Conservation (phyloP, 139 green algal genomes). For the Volvox africanus region DNA sequence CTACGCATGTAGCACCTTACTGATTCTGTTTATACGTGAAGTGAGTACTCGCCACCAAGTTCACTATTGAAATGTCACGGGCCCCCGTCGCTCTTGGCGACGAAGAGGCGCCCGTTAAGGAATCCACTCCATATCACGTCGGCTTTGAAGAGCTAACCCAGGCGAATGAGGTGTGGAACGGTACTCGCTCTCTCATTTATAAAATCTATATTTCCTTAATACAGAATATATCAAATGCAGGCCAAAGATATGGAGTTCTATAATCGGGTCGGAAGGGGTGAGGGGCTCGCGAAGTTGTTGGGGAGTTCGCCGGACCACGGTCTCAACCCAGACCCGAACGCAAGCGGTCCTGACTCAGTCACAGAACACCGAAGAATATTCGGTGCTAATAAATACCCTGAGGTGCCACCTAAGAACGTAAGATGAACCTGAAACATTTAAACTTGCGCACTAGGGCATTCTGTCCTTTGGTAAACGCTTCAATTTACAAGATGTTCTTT, state of each 20-base stretch:
- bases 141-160: neutral
- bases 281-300: slow-evolving; percentile 70
- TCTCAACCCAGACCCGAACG: slow-evolving; percentile 40
- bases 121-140: neutral
- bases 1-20: neutral
- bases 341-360: neutral
- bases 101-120: neutral
- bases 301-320: slow-evolving; percentile 57
- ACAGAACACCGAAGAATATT: slow-evolving; percentile 54
- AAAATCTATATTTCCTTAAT: too few species aligned
- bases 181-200: neutral
- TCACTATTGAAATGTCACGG: neutral
- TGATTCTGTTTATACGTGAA: neutral
- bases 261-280: slow-evolving; percentile 61
- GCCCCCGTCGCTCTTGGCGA: neutral
- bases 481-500: neutral
- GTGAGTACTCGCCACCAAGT: too few species aligned
- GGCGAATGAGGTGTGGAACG: slow-evolving; percentile 10
- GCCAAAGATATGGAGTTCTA: slow-evolving; percentile 72
- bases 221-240: slow-evolving; percentile 53
- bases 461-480: neutral
- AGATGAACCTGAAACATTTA: neutral
- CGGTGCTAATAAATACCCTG: slow-evolving; percentile 75
- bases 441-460: neutral
- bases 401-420: slow-evolving; percentile 73